A percentile compares a stretch with the other conserved stretches of the same genome.
phyloP scores from a whole-genome alignment of 495 filamentous ascomycete species.

The Penicillium pulvis region DNA sequence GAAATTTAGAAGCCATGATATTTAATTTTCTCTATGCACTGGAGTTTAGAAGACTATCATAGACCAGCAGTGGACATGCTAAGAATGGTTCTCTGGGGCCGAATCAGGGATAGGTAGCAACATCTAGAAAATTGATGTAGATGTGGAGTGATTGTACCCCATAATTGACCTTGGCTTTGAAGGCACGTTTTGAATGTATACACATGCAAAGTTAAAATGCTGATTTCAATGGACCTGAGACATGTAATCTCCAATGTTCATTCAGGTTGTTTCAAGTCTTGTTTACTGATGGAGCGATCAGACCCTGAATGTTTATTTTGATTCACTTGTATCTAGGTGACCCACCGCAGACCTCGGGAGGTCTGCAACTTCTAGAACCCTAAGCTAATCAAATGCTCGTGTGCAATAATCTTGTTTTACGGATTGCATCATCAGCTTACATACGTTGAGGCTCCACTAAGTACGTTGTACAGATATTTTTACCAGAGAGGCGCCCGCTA shows the following conservation, averaged over 20 bases:
- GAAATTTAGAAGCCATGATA: too few relatives aligned
- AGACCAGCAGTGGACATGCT: too few relatives aligned
- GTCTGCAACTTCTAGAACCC: background rate
- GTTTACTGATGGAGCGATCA: background rate
- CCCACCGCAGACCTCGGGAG: background rate
- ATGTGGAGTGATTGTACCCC: background rate
- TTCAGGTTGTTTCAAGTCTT: background rate
- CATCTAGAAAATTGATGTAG: background rate
- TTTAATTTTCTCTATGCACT: too few relatives aligned
- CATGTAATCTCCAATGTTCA: background rate
- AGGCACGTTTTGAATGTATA: background rate
- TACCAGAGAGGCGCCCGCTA: background rate
- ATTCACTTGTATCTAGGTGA: background rate
- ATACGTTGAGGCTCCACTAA: background rate
- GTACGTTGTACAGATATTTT: background rate
- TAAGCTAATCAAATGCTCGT: background rate
- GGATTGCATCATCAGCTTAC: background rate
- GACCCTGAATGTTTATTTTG: conserved; percentile 1
- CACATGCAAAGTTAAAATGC: background rate
- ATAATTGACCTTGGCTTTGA: too few relatives aligned
- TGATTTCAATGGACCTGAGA: background rate
- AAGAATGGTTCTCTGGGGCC: too few relatives aligned
- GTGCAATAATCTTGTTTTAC: background rate
- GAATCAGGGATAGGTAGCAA: too few relatives aligned
- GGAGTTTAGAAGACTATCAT: too few relatives aligned